Percentiles rank a stretch among this genome's conserved stretches.
Evolutionary conservation across 805 yeast species (phyloP).

Genomic region (Teunomyces cretensis): DNA sequence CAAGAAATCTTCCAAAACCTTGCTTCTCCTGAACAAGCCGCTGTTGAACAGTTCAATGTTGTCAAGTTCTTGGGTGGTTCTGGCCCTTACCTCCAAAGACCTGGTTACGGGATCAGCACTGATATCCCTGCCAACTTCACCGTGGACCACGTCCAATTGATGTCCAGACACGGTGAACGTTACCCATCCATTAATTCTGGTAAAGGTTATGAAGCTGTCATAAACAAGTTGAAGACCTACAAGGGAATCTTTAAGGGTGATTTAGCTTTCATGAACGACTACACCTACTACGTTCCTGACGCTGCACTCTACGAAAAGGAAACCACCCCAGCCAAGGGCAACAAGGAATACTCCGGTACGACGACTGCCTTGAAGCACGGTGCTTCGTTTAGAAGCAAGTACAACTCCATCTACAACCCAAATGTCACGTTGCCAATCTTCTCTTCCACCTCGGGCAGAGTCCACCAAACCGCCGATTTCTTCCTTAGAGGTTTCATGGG

Average conservation of each 20-base stretch:
- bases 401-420: slow-evolving; percentile 44
- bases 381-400: slow-evolving; percentile 44
- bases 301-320: slow-evolving; percentile 47
- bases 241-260: slow-evolving; percentile 45
- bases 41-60: slow-evolving; percentile 24
- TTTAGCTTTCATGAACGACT: slow-evolving; percentile 52
- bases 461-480: slow-evolving; percentile 51
- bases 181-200: slow-evolving; percentile 42
- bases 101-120: slow-evolving; percentile 25
- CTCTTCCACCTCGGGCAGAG: slow-evolving; percentile 54
- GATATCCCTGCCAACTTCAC: slow-evolving; percentile 42
- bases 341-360: slow-evolving; percentile 53
- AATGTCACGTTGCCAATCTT: slow-evolving; percentile 47
- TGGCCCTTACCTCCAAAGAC: slow-evolving; percentile 25
- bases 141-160: slow-evolving; percentile 65
- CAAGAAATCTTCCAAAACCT: slow-evolving; percentile 21
- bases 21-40: slow-evolving; percentile 26
- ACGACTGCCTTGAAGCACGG: slow-evolving; percentile 52
- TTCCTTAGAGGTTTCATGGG: slow-evolving; percentile 64
- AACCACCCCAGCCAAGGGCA: slow-evolving; percentile 44
- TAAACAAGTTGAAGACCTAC: slow-evolving; percentile 25
- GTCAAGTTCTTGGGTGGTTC: slow-evolving; percentile 26
- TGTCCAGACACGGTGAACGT: slow-evolving; percentile 80
- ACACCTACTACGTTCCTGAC: slow-evolving; percentile 47
- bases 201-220: slow-evolving; percentile 23